Percentiles rank a stretch among this genome's conserved stretches.
Evolutionary conservation across 106 monocot species (phyloP).

Genomic region (Platanthera zijinensis): DNA sequence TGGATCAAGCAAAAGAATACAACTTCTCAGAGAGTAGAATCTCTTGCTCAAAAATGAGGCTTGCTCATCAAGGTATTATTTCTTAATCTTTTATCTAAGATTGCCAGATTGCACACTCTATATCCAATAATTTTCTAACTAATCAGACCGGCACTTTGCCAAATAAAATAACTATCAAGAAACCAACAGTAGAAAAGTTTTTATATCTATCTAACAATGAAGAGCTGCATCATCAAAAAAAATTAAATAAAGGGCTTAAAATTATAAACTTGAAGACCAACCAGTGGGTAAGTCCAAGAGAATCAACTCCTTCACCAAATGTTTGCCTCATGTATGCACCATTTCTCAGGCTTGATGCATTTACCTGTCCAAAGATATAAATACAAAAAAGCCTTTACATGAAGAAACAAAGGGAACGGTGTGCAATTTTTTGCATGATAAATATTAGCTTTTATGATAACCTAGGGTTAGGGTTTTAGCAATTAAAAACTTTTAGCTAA

Average conservation of each 20-base stretch:
- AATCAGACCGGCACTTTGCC: not conserved
- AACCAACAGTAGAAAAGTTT: not conserved
- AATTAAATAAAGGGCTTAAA: not conserved
- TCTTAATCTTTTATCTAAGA: no score
- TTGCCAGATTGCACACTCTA: no score
- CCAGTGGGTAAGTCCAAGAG: slow-evolving; percentile 68
- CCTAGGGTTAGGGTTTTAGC: no score
- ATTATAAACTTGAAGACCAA: slow-evolving; percentile 11
- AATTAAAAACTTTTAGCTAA: no score
- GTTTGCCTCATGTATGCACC: slow-evolving; percentile 74
- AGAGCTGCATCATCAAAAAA: slow-evolving; percentile 8
- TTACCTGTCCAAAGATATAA: slow-evolving; percentile 38
- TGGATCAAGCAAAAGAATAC: no score
- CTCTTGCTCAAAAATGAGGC: no score
- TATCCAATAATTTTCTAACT: no score
- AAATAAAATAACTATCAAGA: not conserved
- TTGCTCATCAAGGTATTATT: no score
- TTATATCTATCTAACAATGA: not conserved
- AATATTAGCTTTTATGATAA: not conserved
- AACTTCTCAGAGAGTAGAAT: no score
- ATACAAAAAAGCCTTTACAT: not conserved
- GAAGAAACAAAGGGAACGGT: not conserved
- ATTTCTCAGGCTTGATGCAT: slow-evolving; percentile 78
- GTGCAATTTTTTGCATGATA: not conserved
- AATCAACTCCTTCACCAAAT: slow-evolving; percentile 75